These are phyloP conservation scores for Dianthus caryophyllus DNA, from an alignment of 148 eudicot genomes.

Conservation along the genomic window DNA sequence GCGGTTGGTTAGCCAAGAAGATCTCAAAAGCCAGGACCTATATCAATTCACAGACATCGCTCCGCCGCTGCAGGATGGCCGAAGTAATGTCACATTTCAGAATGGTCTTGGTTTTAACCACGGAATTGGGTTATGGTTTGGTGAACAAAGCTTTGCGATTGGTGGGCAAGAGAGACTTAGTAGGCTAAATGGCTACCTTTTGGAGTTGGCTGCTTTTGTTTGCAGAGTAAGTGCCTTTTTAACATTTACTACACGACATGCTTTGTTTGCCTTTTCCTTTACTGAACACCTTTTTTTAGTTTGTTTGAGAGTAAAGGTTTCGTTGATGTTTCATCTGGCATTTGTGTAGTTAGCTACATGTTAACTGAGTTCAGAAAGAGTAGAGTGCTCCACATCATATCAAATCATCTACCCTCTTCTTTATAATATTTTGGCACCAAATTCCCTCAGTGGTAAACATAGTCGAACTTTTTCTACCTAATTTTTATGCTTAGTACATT, in stretches of 20 bases:
- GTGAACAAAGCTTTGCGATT: constrained; percentile 95
- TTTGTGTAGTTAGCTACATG: neutral
- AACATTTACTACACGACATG: neutral
- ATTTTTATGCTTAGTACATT: no score
- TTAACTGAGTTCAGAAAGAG: no score
- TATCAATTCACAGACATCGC: constrained; percentile 35
- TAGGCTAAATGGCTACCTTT: constrained; percentile 71
- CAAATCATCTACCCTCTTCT: no score
- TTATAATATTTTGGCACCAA: no score
- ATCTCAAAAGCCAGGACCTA: constrained; percentile 34
- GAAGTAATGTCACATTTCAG: constrained; percentile 56
- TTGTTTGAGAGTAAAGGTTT: neutral
- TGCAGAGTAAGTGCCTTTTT: constrained; percentile 81
- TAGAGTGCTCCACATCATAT: no score
- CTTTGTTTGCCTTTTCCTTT: neutral
- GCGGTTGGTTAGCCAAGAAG: constrained; percentile 77
- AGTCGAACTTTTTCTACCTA: no score
- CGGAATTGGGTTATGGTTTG: constrained; percentile 71
- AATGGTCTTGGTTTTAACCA: constrained; percentile 96
- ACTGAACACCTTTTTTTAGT: neutral
- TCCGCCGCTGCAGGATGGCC: constrained; percentile 36
- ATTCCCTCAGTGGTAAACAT: no score
- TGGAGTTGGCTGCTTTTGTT: constrained; percentile 97
- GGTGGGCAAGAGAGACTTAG: constrained; percentile 91
- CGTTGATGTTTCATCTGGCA: neutral